phyloP scores from a whole-genome alignment of 108 stramenopile genomes.

The Cafeteria roenbergensis region DNA sequence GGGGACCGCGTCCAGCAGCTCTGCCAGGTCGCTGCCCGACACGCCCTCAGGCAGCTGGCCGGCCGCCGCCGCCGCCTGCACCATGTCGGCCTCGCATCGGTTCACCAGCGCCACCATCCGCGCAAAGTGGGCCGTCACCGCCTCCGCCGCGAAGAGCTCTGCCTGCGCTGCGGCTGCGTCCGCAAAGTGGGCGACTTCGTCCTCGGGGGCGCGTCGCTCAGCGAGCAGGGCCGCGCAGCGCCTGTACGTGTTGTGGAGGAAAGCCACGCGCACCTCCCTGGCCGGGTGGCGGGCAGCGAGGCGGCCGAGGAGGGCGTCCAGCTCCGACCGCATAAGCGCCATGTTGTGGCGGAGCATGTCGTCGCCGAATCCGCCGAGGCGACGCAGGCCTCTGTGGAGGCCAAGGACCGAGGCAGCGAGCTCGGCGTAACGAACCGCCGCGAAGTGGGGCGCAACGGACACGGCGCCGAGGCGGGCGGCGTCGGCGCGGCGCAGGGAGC shows the following conservation, averaged over 20 bases:
- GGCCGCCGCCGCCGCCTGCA: not conserved
- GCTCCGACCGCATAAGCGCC: constrained; percentile 55
- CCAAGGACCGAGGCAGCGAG: constrained; percentile 77
- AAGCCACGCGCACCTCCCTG: constrained; percentile 71
- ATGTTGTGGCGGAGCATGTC: constrained; percentile 19
- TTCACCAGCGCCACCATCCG: constrained; percentile 89
- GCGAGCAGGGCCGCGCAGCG: constrained; percentile 73
- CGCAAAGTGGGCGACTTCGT: constrained; percentile 75
- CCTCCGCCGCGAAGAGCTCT: constrained; percentile 91
- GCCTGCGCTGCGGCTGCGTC: constrained; percentile 68
- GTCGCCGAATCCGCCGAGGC: constrained; percentile 6
- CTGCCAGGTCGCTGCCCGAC: not conserved
- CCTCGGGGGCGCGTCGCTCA: constrained; percentile 67
- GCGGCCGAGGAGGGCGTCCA: constrained; percentile 47
- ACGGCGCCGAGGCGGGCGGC: constrained; percentile 67
- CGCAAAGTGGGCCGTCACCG: constrained; percentile 66
- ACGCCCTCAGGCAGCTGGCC: not conserved
- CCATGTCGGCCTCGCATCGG: constrained; percentile 70
- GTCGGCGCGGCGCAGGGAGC: constrained; percentile 65
- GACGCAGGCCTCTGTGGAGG: constrained; percentile 59
- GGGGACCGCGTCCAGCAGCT: too few relatives aligned
- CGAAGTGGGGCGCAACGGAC: constrained; percentile 82
- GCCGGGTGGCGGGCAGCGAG: constrained; percentile 60
- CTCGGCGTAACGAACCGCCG: constrained; percentile 84
- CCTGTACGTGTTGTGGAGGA: constrained; percentile 81